Base-by-base conservation (phyloP, 2,329 filamentous ascomycete genomes). In the Rugonectria rugulosa region DNA sequence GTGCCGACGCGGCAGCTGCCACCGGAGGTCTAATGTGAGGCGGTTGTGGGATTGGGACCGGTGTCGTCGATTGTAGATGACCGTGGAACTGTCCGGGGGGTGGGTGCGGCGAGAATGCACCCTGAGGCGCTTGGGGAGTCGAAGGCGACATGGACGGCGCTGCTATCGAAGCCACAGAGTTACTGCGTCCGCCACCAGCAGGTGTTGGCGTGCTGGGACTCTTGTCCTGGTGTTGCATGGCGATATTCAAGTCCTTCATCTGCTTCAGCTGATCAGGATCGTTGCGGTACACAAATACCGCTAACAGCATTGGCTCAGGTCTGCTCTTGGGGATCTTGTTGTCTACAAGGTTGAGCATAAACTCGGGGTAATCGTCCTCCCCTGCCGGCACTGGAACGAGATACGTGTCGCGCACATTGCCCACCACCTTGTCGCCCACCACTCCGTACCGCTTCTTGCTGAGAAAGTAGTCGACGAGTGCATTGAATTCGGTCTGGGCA, bases 351-450 rank as follows among this genome's bases (percentile, higher is more conserved):
- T 96, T 90, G 57, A 92, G 85, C 72, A 97, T 86, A 66, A 97
- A 97, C 59, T 93, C 90, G 0, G 95, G 94, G 37, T 94, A 84
- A 44, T 83, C 84, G 27, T 79, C 81, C 21, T 85, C 81, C 21
- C 91, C 92, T 5, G 87, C 82, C 26, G 92, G 85, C 5, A 98
- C 85, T 0, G 95, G 94, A 9, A 97, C 88, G 26, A 98, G 83
- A 72, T 98, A 98, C 2, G 93, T 91, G 70, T 98, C 94, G 56
- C 92, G 88, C 43, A 97, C 89, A 57, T 92, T 88, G 17, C 86
- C 83, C 24, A 87, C 76, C 1, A 84, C 83, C 71, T 90, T 89
- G 69, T 94, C 90, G 12, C 88, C 88, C 6, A 97, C 83, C 2
- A 98, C 94, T 17, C 92, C 94, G 71, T 96, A 99, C 27, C 92